Evolutionary conservation across 2,329 filamentous ascomycete genomes (phyloP).

Genomic region (Diplocarpon mali): DNA sequence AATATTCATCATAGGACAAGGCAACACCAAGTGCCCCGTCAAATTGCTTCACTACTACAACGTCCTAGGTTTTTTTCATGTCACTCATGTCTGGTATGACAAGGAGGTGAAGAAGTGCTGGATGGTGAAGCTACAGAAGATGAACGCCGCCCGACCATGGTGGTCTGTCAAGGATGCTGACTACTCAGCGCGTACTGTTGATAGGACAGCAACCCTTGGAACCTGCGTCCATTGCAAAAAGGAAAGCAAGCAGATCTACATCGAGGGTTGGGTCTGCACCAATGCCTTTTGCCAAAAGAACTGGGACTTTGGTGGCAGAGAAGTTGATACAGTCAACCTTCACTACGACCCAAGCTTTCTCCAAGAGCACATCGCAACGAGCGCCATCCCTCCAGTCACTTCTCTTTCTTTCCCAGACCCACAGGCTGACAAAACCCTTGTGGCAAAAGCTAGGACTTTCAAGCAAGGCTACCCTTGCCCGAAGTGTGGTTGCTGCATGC

Average conservation of each 20-base stretch:
- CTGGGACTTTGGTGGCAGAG: conserved; percentile 30
- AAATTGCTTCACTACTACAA: conserved; percentile 47
- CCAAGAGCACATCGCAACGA: conserved; percentile 37
- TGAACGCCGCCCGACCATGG: conserved; percentile 45
- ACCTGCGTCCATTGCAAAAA: conserved; percentile 33
- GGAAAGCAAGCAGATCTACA: conserved; percentile 31
- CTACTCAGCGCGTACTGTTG: conserved; percentile 19
- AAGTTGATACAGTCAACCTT: conserved; percentile 26
- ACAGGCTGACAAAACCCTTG: conserved; percentile 24
- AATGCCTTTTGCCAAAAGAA: conserved; percentile 39
- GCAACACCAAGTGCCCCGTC: conserved; percentile 37
- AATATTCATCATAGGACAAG: conserved; percentile 1
- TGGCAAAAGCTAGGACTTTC: conserved; percentile 38
- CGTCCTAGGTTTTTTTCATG: conserved; percentile 57
- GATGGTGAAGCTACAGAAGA: conserved; percentile 55
- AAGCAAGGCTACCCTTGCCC: conserved; percentile 59
- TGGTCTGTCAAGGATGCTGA: conserved; percentile 37
- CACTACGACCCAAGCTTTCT: conserved; percentile 48
- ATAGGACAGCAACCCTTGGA: conserved; percentile 13
- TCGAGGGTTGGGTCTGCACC: conserved; percentile 48
- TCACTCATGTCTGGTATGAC: conserved; percentile 60
- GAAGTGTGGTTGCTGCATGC: conserved; percentile 48
- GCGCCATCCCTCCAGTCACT: conserved; percentile 27
- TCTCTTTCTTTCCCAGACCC: conserved; percentile 28
- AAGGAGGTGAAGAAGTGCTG: conserved; percentile 31